Conservation (phyloP, 2,329 filamentous ascomycete species). For the Penicillium sp. region DNA sequence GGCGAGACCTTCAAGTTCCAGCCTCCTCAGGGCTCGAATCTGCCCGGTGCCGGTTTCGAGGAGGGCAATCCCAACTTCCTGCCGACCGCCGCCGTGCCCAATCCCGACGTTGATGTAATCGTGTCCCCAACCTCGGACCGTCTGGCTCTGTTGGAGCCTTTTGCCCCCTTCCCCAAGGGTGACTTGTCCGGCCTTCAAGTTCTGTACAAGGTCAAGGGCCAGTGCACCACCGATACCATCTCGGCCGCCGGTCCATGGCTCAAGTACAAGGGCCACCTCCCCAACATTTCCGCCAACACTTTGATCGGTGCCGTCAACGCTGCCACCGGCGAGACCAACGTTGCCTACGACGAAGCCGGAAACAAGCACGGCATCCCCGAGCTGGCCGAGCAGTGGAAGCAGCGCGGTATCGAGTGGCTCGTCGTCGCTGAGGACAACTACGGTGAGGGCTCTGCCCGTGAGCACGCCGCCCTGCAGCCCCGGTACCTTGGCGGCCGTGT, state of each 20-base stretch:
- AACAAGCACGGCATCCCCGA: constrained; percentile 53
- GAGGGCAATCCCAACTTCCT: constrained; percentile 71
- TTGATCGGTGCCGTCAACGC: constrained; percentile 93
- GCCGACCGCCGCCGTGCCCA: constrained; percentile 69
- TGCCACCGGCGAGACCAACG: constrained; percentile 88
- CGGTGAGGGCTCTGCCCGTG: constrained; percentile 83
- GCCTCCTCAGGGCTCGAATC: constrained; percentile 62
- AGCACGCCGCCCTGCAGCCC: constrained; percentile 87
- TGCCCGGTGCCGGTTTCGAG: constrained; percentile 74
- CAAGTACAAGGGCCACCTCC: constrained; percentile 97
- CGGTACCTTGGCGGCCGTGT: constrained; percentile 84
- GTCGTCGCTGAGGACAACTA: constrained; percentile 98
- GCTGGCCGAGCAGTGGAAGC: constrained; percentile 80
- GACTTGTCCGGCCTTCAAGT: constrained; percentile 79
- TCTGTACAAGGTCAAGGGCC: constrained; percentile 92
- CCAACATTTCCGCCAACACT: constrained; percentile 96
- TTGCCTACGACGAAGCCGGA: constrained; percentile 82
- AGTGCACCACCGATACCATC: constrained; percentile 99
- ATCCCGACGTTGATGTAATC: constrained; percentile 67
- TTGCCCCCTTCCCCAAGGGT: constrained; percentile 72
- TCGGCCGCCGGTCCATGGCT: constrained; percentile 91
- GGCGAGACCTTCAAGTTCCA: constrained; percentile 83
- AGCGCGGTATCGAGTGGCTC: constrained; percentile 74
- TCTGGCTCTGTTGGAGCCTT: constrained; percentile 87
- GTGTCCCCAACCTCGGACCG: constrained; percentile 87